Conservation (phyloP, 306 rosid genomes). For the Cucurbita maxima region DNA sequence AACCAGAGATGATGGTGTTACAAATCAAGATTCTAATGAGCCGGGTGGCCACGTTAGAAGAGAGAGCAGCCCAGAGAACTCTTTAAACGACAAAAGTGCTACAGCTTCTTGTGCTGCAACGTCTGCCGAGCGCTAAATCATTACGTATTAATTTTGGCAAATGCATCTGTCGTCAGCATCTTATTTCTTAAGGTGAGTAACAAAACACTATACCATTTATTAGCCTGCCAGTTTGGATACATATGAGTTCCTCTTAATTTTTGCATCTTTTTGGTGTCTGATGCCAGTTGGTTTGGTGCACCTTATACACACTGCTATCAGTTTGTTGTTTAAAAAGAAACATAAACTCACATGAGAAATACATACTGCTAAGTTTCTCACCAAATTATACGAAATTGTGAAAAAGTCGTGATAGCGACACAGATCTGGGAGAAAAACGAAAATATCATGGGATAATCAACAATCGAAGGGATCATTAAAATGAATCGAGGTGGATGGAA, state of each 20-base stretch:
- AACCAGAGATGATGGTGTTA: slow-evolving; percentile 25
- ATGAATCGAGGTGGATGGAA: neutral
- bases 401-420: neutral
- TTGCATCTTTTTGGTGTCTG: neutral
- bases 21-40: slow-evolving; percentile 20
- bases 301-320: neutral
- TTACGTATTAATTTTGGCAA: slow-evolving; percentile 15
- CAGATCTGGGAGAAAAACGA: neutral
- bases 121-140: slow-evolving; percentile 28
- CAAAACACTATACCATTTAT: neutral
- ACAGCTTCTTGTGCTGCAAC: slow-evolving; percentile 32
- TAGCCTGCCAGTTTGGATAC: neutral
- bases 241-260: slow-evolving; percentile 7
- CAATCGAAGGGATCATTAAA: neutral
- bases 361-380: neutral
- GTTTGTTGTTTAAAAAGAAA: neutral
- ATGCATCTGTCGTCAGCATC: slow-evolving; percentile 49
- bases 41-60: slow-evolving; percentile 18
- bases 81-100: slow-evolving; percentile 14
- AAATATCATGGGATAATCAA: neutral
- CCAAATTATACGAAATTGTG: neutral
- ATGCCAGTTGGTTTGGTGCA: neutral
- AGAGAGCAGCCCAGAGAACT: slow-evolving; percentile 25
- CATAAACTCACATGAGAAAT: neutral
- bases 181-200: slow-evolving; percentile 47